Base-by-base conservation (phyloP, 129 eudicot genomes). In the Logfia minima region DNA sequence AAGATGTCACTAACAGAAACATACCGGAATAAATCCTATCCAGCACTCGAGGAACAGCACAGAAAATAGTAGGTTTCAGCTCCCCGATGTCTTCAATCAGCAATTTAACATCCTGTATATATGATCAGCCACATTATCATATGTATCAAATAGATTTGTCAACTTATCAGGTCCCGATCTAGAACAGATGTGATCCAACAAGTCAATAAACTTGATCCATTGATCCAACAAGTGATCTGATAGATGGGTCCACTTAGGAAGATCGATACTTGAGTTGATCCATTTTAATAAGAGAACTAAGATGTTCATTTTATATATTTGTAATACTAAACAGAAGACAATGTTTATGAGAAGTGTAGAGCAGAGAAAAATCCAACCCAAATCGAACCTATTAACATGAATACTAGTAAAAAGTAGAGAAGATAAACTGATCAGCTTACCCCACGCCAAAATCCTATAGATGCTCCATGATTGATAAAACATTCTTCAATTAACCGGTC, bases 371-470 rank as follows among this genome's bases (percentile, higher is more conserved):
- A 70, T 37, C 58, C 29, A 26, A 1, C 29, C 29, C 29, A 26
- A 26, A 26, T 26, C 29, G 29, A 26, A 26, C 29, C 29, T 26
- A 26, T 26, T 26, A 26, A 43, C 8, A 23, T 26, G 29, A 26
- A 26, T 26, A 26, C 29, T 26, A 26, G 29, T 26, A 26, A 26
- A 26, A 41, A 41, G 48, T 22, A 63, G 24, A 8, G 26, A 29
- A 72, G 31, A 76, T 10, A 45, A 19, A 53, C 17, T 22, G 70
- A 70, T 37, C 58, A 83, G 85, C 96, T 81, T 85, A 94, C 99
- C 96, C 99, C 99, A 81, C 99, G 92, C 99, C 99, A 94, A 76
- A 94, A 94, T 80, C 99, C 99, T 58, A 94, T 94, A 58, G 90
- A 80, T 34, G 92, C 97, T 14, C 97, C 99, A 80, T 94, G 89